Evolutionary conservation across 1,139 yeast genomes (phyloP).

Genomic region (Suhomyces coccinellae): DNA sequence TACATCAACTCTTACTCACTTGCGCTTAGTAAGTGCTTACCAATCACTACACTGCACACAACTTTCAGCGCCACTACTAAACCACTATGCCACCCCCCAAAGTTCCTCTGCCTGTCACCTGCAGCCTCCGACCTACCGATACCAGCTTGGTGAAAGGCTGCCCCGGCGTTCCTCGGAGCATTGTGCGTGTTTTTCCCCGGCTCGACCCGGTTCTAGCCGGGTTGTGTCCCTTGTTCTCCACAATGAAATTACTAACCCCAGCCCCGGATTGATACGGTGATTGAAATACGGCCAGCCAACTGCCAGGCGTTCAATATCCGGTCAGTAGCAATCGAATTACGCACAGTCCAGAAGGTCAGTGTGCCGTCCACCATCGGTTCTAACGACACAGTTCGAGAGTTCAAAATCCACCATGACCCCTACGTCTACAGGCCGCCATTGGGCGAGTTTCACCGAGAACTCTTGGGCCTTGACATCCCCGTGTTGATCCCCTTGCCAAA

Average conservation of each 20-base stretch:
- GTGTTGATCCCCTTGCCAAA: constrained; percentile 58
- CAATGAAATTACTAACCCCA: constrained; percentile 17
- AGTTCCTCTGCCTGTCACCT: constrained; percentile 31
- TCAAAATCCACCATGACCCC: constrained; percentile 38
- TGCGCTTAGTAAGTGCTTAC: neutral
- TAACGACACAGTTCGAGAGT: constrained; percentile 39
- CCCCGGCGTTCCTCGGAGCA: constrained; percentile 62
- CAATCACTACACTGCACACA: constrained; percentile 2
- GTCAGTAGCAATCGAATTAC: constrained; percentile 38
- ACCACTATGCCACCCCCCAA: constrained; percentile 17
- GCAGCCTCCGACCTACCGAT: constrained; percentile 46
- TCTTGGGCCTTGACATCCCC: constrained; percentile 61
- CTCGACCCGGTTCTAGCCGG: neutral
- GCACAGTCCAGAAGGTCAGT: constrained; percentile 40
- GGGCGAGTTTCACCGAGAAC: constrained; percentile 36
- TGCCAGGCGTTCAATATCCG: constrained; percentile 43
- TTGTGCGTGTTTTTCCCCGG: constrained; percentile 27
- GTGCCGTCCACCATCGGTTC: constrained; percentile 46
- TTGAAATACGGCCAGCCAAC: constrained; percentile 40
- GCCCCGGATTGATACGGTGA: constrained; percentile 47
- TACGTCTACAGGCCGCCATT: constrained; percentile 38
- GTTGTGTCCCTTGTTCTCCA: neutral
- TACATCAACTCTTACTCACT: no score
- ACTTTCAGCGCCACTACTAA: neutral
- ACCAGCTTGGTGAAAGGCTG: constrained; percentile 56